phyloP scores from a whole-genome alignment of 78 protist genomes.

The Bodo saltans region DNA sequence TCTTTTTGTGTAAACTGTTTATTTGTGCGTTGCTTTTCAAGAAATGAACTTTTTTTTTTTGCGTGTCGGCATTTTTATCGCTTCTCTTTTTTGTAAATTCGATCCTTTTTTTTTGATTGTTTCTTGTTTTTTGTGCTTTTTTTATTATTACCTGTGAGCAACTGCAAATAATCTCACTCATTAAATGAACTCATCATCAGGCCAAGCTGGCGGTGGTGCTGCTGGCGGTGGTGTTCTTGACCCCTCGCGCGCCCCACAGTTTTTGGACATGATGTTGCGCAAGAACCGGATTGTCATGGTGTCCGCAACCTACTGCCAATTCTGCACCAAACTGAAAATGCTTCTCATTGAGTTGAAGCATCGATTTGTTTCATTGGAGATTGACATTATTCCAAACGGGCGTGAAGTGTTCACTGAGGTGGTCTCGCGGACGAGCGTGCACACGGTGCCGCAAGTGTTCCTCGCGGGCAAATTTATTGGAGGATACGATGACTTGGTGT shows the following conservation, averaged over 20 bases:
- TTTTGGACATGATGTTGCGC: background rate
- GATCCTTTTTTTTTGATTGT: too few species aligned
- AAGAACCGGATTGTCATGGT: background rate
- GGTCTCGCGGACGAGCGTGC: background rate
- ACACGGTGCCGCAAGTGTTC: slow-evolving; percentile 13
- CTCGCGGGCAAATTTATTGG: background rate
- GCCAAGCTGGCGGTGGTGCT: too few species aligned
- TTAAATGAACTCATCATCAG: too few species aligned
- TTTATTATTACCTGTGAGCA: too few species aligned
- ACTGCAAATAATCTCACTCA: too few species aligned
- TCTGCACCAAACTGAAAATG: background rate
- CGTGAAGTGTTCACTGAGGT: background rate
- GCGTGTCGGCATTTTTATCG: too few species aligned
- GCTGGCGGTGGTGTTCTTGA: too few species aligned
- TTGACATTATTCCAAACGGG: background rate
- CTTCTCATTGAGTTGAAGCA: background rate
- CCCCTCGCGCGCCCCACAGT: background rate
- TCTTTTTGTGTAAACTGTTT: too few species aligned
- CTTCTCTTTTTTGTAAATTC: too few species aligned
- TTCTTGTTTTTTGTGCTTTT: too few species aligned
- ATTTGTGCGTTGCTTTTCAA: too few species aligned
- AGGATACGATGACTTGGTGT: background rate
- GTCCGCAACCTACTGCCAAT: background rate
- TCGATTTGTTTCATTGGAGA: background rate
- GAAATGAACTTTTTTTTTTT: too few species aligned